Evolutionary conservation across 805 yeast species (phyloP), one percentile per base, ranked within the genome.

Genomic region (Ogataea pignaliae): DNA sequence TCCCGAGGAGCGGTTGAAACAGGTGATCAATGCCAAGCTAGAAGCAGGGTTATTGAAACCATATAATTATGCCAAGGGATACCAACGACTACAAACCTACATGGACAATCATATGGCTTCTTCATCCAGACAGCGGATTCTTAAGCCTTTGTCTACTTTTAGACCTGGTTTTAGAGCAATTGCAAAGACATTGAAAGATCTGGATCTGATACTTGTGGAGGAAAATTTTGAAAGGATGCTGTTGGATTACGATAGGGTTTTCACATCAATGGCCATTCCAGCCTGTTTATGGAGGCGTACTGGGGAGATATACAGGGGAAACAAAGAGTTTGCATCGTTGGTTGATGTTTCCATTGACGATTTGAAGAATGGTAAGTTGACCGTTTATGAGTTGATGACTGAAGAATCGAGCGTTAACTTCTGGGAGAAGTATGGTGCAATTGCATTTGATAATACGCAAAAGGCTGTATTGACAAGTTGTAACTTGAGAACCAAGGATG

Each of bases 271-370:
- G 96, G 96, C 97, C 7, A 88, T 91, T 48, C 98, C 98, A 1
- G 97, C 97, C 1, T 91, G 98, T 66, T 71, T 91, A 28, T 91
- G 98, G 97, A 71, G 98, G 60, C 81, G 98, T 55, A 90, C 98
- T 0, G 98, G 98, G 2, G 98, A 91, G 54, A 91, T 91, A 3
- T 91, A 88, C 56, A 67, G 97, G 48, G 98, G 97, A 0, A 91
- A 91, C 64, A 89, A 90, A 60, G 98, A 91, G 61, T 91, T 91
- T 76, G 98, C 97, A 0, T 85, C 90, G 1, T 65, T 91, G 43
- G 97, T 91, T 2, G 96, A 89, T 16, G 95, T 88, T 18, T 77
- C 81, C 28, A 88, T 91, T 1, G 97, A 90, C 59, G 96, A 89
- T 60, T 67, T 91, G 57, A 81, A 93, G 51, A 96, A 91, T 62